Evolutionary conservation across 1,139 yeast species (phyloP), one percentile per base, ranked within the genome.

Genomic region (Candida sanyaensis): DNA sequence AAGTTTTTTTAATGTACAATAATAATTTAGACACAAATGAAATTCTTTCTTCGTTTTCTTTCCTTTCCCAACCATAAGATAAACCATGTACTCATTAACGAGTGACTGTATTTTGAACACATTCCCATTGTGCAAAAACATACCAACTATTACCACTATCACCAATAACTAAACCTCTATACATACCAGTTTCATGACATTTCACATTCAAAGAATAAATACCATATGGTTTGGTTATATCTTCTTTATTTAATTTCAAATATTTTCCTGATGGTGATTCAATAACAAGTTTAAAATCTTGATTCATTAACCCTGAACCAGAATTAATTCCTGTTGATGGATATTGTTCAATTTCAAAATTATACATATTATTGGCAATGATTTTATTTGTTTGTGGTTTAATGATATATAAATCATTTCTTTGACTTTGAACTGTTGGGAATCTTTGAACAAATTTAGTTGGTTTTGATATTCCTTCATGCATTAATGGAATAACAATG

Each of bases 61-160:
- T n/a, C 21, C 21, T 3, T 17, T 3, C 21, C 21, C 21, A 17
- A 17, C 21, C 21, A 17, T 17, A 17, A 17, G 3, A 17, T 17
- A 17, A 17, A 17, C 2, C 21, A 17, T 17, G 21, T 17, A 17
- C 21, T 17, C 21, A 17, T 17, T 33, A 36, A 36, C 24, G 13
- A 11, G 43, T 41, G 5, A 39, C 36, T 3, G 40, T 40, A 23
- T 43, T 40, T 26, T 30, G 34, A n/a, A 50, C 41, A 63, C 95
- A 87, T 41, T 77, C 77, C 99, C 99, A 93, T 65, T 90, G 96
- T 9, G 96, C 92, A 68, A 89, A 90, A 6, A 88, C 91, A 59
- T 91, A 87, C 92, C 96, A 89, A 48, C 93, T 86, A 52, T 80
- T 78, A 4, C 91, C 91, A 43, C 85, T 80, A 57, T 89, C 95